Evolutionary conservation across 2,329 filamentous ascomycete genomes (phyloP).

Genomic region (Myriosclerotinia scirpicola): DNA sequence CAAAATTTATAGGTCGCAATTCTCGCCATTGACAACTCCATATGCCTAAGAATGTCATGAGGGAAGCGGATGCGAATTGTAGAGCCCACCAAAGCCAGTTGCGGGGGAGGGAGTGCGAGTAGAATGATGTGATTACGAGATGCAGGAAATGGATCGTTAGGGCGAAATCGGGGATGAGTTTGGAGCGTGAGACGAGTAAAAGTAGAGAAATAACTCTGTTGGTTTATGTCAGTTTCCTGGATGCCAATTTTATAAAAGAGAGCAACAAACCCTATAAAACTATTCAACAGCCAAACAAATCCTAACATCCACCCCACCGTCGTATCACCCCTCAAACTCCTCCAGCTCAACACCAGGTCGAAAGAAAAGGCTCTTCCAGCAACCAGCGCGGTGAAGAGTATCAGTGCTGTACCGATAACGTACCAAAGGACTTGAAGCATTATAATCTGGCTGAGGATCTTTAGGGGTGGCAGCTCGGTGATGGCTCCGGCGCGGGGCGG

Average conservation of each 20-base stretch:
- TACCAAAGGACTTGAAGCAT: slow-evolving; percentile 66
- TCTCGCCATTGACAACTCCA: slow-evolving; percentile 94
- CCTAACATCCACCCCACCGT: slow-evolving; percentile 69
- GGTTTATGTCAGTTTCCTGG: not conserved
- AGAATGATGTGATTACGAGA: slow-evolving; percentile 73
- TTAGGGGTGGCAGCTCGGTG: slow-evolving; percentile 64
- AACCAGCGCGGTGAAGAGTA: slow-evolving; percentile 66
- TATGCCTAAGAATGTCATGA: slow-evolving; percentile 73
- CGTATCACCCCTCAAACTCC: slow-evolving; percentile 62
- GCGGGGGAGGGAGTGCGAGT: slow-evolving; percentile 72
- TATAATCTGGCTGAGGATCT: slow-evolving; percentile 66
- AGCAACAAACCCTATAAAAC: slow-evolving; percentile 59
- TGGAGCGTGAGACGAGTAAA: slow-evolving; percentile 80
- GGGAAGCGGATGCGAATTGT: slow-evolving; percentile 57
- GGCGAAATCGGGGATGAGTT: slow-evolving; percentile 93
- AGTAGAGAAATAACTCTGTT: slow-evolving; percentile 79
- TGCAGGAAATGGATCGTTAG: slow-evolving; percentile 85
- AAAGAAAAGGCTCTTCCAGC: slow-evolving; percentile 59
- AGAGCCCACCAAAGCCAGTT: slow-evolving; percentile 85
- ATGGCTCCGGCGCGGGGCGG: slow-evolving; percentile 65
- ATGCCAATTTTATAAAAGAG: slow-evolving; percentile 13
- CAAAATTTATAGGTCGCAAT: slow-evolving; percentile 83
- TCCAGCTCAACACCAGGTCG: slow-evolving; percentile 63
- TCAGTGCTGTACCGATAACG: slow-evolving; percentile 58
- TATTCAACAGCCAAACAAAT: slow-evolving; percentile 66